Evolutionary conservation across 176 grass and related monocot species (phyloP).

Genomic region (Alopecurus myosuroides): DNA sequence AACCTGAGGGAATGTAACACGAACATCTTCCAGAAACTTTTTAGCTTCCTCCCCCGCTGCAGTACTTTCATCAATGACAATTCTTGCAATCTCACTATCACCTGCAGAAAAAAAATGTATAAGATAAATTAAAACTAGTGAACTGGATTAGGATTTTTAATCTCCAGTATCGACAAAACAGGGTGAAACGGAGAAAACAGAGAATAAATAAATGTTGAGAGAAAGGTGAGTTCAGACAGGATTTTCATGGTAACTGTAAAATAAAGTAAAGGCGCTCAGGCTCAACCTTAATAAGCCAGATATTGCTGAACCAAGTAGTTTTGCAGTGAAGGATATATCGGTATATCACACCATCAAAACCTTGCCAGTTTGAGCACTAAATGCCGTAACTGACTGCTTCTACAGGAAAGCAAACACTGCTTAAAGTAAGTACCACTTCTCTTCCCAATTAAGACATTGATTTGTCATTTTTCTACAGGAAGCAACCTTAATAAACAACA

Average conservation of each 20-base stretch:
- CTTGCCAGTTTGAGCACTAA: background rate
- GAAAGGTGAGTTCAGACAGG: background rate
- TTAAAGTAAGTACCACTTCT: background rate
- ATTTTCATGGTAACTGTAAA: background rate
- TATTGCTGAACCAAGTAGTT: background rate
- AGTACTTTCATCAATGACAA: conserved; percentile 83
- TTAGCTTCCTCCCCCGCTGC: conserved; percentile 73
- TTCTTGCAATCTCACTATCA: conserved; percentile 75
- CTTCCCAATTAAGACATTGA: background rate
- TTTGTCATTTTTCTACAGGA: too few relatives aligned
- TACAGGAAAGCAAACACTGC: background rate
- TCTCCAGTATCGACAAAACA: background rate
- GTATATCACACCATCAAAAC: background rate
- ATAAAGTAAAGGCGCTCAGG: background rate
- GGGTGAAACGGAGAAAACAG: background rate
- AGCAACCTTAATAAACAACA: too few relatives aligned
- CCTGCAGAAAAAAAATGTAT: conserved; percentile 30
- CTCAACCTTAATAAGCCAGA: background rate
- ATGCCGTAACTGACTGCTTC: background rate
- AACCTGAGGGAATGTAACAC: conserved; percentile 81
- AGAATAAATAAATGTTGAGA: background rate
- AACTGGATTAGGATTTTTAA: background rate
- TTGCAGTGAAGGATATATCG: background rate
- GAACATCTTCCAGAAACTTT: conserved; percentile 93
- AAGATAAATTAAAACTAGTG: background rate